Percentiles rank a stretch among this genome's conserved stretches.
These are phyloP conservation scores for Coix lacrymajobi DNA, from an alignment of 176 grass and related monocot species.

Conservation along the genomic window DNA sequence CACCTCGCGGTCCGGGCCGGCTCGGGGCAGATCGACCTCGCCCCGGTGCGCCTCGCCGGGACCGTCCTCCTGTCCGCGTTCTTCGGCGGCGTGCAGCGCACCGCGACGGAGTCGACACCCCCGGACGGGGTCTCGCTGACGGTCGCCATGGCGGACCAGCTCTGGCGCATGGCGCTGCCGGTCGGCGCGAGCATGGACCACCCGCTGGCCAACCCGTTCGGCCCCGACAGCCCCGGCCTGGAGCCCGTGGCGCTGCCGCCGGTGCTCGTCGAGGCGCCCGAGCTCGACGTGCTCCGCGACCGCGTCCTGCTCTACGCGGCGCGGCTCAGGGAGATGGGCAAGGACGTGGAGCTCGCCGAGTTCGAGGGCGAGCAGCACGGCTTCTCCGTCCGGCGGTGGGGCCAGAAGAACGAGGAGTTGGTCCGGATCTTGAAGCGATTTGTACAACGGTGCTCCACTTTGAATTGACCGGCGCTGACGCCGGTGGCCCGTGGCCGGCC, in stretches of 20 bases:
- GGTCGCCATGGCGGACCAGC: conserved; percentile 36
- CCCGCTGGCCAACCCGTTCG: conserved; percentile 56
- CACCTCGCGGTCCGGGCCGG: not conserved
- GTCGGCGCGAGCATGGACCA: conserved; percentile 42
- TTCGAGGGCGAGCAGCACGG: conserved; percentile 48
- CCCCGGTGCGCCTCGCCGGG: conserved; percentile 27
- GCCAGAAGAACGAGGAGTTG: conserved; percentile 38
- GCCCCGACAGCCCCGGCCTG: conserved; percentile 20
- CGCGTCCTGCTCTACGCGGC: conserved; percentile 46
- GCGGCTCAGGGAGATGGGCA: conserved; percentile 42
- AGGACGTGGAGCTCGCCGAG: conserved; percentile 44
- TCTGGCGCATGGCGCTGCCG: conserved; percentile 63
- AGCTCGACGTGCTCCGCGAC: conserved; percentile 35
- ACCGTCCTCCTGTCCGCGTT: conserved; percentile 42
- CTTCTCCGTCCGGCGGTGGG: conserved; percentile 39
- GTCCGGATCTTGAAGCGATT: conserved; percentile 40
- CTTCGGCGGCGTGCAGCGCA: conserved; percentile 36
- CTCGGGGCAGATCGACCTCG: not conserved
- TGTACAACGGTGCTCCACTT: not conserved
- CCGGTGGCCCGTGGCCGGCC: too few species aligned
- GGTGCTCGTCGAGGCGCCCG: conserved; percentile 46
- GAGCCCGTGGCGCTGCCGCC: conserved; percentile 23
- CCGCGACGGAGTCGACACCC: conserved; percentile 21
- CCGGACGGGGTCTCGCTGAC: conserved; percentile 34
- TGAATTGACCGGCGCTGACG: not conserved